Conservation (phyloP, 2,329 filamentous ascomycete genomes). For the Calonectria hongkongensis region DNA sequence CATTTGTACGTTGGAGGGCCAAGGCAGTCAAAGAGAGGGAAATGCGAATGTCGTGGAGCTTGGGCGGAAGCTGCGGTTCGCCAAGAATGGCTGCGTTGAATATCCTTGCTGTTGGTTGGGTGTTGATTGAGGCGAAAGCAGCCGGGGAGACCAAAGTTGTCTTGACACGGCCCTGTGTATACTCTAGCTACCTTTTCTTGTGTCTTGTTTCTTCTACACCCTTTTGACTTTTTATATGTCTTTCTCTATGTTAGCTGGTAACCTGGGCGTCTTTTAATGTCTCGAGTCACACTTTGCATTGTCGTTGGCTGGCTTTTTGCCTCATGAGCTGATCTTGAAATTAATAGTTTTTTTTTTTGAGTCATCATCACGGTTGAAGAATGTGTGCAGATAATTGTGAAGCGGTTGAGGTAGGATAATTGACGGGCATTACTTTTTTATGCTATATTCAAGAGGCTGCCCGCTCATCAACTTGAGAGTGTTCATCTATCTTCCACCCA, state of each 20-base stretch:
- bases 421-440: constrained; percentile 39
- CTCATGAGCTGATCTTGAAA: not conserved
- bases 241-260: constrained; percentile 46
- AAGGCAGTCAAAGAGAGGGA: constrained; percentile 27
- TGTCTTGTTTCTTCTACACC: constrained; percentile 49
- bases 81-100: constrained; percentile 27
- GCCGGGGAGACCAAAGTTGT: constrained; percentile 45
- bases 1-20: constrained; percentile 24
- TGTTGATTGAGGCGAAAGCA: constrained; percentile 29
- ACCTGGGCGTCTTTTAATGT: constrained; percentile 47
- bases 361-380: not conserved
- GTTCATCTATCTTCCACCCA: constrained; percentile 36
- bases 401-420: not conserved
- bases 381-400: not conserved
- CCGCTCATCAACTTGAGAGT: constrained; percentile 32
- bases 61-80: constrained; percentile 24
- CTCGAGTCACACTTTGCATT: constrained; percentile 21
- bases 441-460: constrained; percentile 40
- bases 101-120: constrained; percentile 32
- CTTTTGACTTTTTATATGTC: constrained; percentile 44
- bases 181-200: constrained; percentile 51
- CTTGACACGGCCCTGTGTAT: constrained; percentile 50
- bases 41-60: constrained; percentile 10
- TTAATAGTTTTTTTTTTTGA: not conserved
- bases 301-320: constrained; percentile 1